Base-by-base conservation (phyloP, 805 yeast species). In the Schizosaccharomyces octosporus region DNA sequence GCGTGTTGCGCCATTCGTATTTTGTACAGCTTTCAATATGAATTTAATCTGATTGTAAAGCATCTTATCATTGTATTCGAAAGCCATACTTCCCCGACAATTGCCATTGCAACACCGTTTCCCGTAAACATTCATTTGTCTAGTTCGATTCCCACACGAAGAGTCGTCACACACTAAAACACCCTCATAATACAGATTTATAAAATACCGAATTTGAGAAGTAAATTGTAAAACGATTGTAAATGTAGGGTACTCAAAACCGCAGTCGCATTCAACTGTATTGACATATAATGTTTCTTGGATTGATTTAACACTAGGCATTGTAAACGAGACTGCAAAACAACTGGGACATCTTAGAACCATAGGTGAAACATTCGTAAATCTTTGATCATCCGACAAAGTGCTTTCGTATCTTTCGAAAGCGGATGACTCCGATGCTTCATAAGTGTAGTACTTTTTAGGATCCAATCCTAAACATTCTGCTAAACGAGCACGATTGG, bases 121-220 rank as follows among this genome's bases (percentile, higher is more conserved):
- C 61, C 97, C 97, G 68, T 86, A 87, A 3, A 89, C 96, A 24
- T 89, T 81, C 29, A 93, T 78, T 68, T 89, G 95, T 64, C 95
- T 77, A 0, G 97, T 89, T 17, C 76, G 76, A 61, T 80, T 75
- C 1, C 85, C 86, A 73, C 97, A 90, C 1, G 93, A 78, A 5
- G 81, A 69, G 67, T 93, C 97, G 70, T 85, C 94, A 73, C 99
- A 93, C 0, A 71, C 72, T 58, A 88, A 73, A 87, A 93, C 81
- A 4, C 89, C 90, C n/a, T 85, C 82, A 70, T 93, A 93, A 70
- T 89, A 93, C 41, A 76, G 69, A 0, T 88, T 77, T 60, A 90
- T 81, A 65, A 82, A 85, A 4, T 75, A 71, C 62, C 97, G 76
- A 31, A 90, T 78, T 59, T 80, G 74, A 3, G 42, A 5, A n/a